These are phyloP conservation scores for Pyrus betulifolia DNA, from an alignment of 306 rosid species.

Conservation along the genomic window DNA sequence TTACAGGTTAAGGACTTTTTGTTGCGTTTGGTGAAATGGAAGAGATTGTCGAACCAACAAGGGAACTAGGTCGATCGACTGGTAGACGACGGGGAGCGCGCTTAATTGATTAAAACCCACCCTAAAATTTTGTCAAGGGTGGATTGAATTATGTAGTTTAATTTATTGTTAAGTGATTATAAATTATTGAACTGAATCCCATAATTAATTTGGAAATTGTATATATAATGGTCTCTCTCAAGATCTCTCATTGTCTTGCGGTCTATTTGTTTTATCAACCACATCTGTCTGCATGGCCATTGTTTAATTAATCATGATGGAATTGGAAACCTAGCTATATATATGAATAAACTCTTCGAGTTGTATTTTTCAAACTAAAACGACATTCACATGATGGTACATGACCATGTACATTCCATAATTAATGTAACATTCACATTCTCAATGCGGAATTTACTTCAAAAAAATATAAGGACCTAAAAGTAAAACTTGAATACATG, in stretches of 20 bases:
- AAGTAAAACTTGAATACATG: not conserved
- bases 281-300: not conserved
- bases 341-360: no score
- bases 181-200: not conserved
- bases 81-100: slow-evolving; percentile 2
- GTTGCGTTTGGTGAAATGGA: slow-evolving; percentile 70
- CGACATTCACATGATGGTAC: no score
- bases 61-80: not conserved
- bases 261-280: not conserved
- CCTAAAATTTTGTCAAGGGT: slow-evolving; percentile 30
- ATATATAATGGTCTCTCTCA: slow-evolving; percentile 1
- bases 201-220: slow-evolving; percentile 2
- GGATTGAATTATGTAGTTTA: slow-evolving; percentile 26
- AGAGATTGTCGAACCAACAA: slow-evolving; percentile 29
- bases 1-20: slow-evolving; percentile 73
- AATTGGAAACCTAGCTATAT: no score
- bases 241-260: not conserved
- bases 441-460: not conserved
- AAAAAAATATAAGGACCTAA: not conserved
- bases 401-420: not conserved
- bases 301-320: not conserved
- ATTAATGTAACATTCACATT: not conserved
- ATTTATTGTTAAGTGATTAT: slow-evolving; percentile 2
- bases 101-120: slow-evolving; percentile 4
- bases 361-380: no score